Percentiles rank a stretch among this genome's conserved stretches.
These are phyloP conservation scores for Luvunga scandens DNA, from an alignment of 345 rosid species.

Conservation along the genomic window DNA sequence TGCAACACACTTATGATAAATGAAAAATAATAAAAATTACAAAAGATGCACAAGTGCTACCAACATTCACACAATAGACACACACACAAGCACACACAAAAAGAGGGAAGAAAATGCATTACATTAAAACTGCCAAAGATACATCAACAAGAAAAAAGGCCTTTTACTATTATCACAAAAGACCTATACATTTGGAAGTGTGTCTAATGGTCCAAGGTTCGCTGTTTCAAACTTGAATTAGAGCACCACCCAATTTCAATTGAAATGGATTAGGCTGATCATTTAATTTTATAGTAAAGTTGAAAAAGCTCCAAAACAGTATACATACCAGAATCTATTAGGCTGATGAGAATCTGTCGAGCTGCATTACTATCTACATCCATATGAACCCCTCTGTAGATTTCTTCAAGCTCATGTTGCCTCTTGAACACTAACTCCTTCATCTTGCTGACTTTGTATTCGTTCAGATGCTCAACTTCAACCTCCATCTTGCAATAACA, in stretches of 20 bases:
- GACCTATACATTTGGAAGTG: background rate
- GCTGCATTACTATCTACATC: slow-evolving; percentile 69
- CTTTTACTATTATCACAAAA: background rate
- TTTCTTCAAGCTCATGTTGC: slow-evolving; percentile 78
- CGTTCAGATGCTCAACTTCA: slow-evolving; percentile 66
- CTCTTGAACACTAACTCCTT: slow-evolving; percentile 79
- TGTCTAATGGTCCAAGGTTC: background rate
- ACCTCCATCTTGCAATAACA: slow-evolving; percentile 47
- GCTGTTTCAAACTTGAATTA: background rate
- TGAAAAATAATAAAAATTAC: background rate
- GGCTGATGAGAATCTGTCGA: slow-evolving; percentile 50
- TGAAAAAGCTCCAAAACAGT: slow-evolving; percentile 7
- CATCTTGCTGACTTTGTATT: slow-evolving; percentile 73
- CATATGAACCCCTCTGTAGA: slow-evolving; percentile 70
- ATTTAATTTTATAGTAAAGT: background rate
- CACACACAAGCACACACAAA: too few species aligned
- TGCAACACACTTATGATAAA: background rate
- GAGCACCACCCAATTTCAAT: background rate
- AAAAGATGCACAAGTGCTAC: background rate
- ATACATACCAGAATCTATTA: slow-evolving; percentile 65
- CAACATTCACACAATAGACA: background rate
- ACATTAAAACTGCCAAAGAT: too few species aligned
- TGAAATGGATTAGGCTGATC: background rate
- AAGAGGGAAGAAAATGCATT: background rate
- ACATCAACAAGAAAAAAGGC: background rate